phyloP scores from a whole-genome alignment of 768 basidiomycete genomes.

The Leucosporidium creatinivorum region DNA sequence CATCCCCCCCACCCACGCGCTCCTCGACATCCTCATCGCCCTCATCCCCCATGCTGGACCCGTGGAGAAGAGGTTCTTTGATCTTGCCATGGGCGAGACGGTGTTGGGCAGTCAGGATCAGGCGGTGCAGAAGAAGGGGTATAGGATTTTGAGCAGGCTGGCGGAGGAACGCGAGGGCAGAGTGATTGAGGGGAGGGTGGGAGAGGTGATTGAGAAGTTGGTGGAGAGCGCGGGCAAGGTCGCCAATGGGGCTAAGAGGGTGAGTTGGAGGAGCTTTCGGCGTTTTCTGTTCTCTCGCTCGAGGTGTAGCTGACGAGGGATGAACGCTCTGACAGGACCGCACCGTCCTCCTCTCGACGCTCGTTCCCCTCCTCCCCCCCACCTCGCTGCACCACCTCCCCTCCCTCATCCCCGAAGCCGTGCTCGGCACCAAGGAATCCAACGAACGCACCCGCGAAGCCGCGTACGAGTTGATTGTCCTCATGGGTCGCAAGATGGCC shows the following conservation, averaged over 20 bases:
- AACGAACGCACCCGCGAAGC: slow-evolving; percentile 83
- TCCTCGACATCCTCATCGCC: slow-evolving; percentile 72
- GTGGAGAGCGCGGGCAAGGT: slow-evolving; percentile 60
- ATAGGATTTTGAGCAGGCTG: slow-evolving; percentile 73
- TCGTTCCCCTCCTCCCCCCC: slow-evolving; percentile 62
- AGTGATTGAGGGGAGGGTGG: slow-evolving; percentile 49
- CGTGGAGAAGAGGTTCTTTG: slow-evolving; percentile 19
- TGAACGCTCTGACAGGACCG: slow-evolving; percentile 78
- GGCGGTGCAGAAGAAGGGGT: slow-evolving; percentile 89
- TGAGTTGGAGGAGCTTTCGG: slow-evolving; percentile 37
- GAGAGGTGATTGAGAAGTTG: slow-evolving; percentile 57
- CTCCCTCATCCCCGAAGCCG: slow-evolving; percentile 82
- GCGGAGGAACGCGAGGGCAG: slow-evolving; percentile 53
- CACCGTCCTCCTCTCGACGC: slow-evolving; percentile 60
- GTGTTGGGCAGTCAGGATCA: slow-evolving; percentile 72
- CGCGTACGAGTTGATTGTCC: slow-evolving; percentile 81
- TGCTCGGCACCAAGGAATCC: slow-evolving; percentile 92
- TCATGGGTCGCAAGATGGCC: slow-evolving; percentile 88
- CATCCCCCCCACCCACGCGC: slow-evolving; percentile 50
- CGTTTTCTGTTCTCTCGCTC: not conserved
- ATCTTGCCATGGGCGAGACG: slow-evolving; percentile 49
- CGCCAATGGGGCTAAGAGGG: slow-evolving; percentile 79
- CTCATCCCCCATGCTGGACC: slow-evolving; percentile 42
- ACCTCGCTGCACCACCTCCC: slow-evolving; percentile 75
- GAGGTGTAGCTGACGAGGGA: not conserved